A percentile compares a stretch with the other conserved stretches of the same genome.
Conservation (phyloP, 148 eudicot species). For the Vaccinium corymbosum region DNA sequence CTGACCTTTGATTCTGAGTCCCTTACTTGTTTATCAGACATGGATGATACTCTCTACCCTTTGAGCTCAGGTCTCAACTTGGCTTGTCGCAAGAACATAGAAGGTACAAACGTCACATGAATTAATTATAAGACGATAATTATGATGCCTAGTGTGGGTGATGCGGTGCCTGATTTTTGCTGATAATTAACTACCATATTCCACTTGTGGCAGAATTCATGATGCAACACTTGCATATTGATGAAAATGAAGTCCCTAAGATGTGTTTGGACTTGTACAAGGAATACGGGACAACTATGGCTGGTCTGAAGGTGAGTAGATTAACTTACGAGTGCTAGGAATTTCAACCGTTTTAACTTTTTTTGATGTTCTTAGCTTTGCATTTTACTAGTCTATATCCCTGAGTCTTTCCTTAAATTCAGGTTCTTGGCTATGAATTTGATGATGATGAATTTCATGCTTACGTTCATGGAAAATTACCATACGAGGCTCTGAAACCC, state of each 20-base stretch:
- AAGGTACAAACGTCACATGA: conserved; percentile 40
- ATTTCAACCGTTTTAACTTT: not conserved
- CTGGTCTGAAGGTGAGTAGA: conserved; percentile 73
- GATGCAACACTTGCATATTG: conserved; percentile 57
- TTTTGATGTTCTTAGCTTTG: not conserved
- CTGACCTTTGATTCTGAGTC: not conserved
- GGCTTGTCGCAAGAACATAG: conserved; percentile 85
- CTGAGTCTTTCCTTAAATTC: conserved; percentile 9
- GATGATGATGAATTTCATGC: conserved; percentile 75
- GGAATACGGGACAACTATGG: conserved; percentile 98
- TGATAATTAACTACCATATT: not conserved
- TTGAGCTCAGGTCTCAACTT: conserved; percentile 80
- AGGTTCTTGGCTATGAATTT: conserved; percentile 79
- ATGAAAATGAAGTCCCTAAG: conserved; percentile 64
- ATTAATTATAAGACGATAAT: not conserved
- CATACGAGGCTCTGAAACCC: conserved; percentile 66
- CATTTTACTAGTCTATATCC: not conserved
- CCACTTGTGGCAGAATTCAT: conserved; percentile 50
- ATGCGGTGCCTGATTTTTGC: not conserved
- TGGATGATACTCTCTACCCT: conserved; percentile 94
- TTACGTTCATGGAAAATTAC: conserved; percentile 73
- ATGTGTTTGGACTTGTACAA: conserved; percentile 82
- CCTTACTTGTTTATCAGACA: conserved; percentile 30
- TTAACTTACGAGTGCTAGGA: not conserved
- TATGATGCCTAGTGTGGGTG: not conserved